Percentiles rank a stretch among this genome's conserved stretches.
Conservation (phyloP, 768 basidiomycete genomes). For the Boletellus ananas region DNA sequence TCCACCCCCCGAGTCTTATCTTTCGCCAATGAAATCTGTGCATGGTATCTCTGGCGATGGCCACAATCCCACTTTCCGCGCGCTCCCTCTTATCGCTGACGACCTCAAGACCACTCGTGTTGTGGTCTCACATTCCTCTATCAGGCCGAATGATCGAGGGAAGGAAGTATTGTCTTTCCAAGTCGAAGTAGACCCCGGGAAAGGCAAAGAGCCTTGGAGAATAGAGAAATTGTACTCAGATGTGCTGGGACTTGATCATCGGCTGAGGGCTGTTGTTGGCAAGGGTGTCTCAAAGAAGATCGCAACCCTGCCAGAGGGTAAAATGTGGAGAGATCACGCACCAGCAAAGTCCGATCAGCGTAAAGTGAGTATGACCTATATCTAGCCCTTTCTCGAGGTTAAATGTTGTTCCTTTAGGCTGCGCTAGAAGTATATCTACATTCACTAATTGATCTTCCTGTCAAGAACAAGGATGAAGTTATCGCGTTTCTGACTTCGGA, state of each 20-base stretch:
- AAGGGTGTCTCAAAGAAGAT: slow-evolving; percentile 77
- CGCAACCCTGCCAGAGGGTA: slow-evolving; percentile 80
- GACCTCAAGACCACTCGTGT: slow-evolving; percentile 75
- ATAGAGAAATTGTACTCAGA: slow-evolving; percentile 95
- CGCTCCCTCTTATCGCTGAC: slow-evolving; percentile 61
- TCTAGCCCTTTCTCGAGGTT: background rate
- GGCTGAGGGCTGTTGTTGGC: slow-evolving; percentile 54
- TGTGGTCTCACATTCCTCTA: slow-evolving; percentile 74
- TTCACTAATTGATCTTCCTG: slow-evolving; percentile 72
- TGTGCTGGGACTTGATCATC: slow-evolving; percentile 81
- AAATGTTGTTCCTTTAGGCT: slow-evolving; percentile 38
- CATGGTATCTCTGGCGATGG: slow-evolving; percentile 21
- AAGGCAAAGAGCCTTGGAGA: slow-evolving; percentile 70
- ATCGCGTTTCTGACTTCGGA: slow-evolving; percentile 92
- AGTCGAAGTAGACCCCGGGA: slow-evolving; percentile 67
- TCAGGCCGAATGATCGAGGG: slow-evolving; percentile 84
- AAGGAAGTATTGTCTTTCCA: slow-evolving; percentile 92
- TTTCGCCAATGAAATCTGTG: slow-evolving; percentile 22
- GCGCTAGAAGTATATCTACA: slow-evolving; percentile 85
- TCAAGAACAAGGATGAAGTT: slow-evolving; percentile 86
- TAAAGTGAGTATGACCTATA: slow-evolving; percentile 55
- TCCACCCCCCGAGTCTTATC: slow-evolving; percentile 30
- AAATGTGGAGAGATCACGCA: slow-evolving; percentile 94
- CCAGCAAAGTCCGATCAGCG: slow-evolving; percentile 95
- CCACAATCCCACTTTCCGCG: slow-evolving; percentile 53